Evolutionary conservation across 345 rosid species (phyloP).

Genomic region (Populus ilicifolia): DNA sequence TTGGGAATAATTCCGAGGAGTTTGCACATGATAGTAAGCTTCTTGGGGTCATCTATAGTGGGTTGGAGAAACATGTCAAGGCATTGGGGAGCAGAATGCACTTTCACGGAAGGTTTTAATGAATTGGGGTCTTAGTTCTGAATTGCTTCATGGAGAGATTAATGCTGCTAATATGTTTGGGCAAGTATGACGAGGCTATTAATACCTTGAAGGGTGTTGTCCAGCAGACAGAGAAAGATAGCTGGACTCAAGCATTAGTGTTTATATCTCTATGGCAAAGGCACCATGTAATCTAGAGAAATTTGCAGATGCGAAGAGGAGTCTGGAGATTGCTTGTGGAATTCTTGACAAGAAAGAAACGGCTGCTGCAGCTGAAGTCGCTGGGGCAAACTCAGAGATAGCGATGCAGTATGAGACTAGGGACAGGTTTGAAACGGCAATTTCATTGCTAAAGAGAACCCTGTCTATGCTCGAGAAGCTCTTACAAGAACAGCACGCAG

Average conservation of each 20-base stretch:
- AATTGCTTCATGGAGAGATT: conserved; percentile 68
- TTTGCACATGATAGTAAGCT: conserved; percentile 80
- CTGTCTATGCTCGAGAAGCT: conserved; percentile 69
- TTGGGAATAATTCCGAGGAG: conserved; percentile 79
- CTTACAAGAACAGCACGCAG: conserved; percentile 84
- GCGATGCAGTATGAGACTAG: conserved; percentile 83
- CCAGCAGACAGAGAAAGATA: conserved; percentile 67
- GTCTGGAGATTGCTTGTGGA: conserved; percentile 74
- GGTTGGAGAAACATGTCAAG: conserved; percentile 80
- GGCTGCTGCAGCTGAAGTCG: conserved; percentile 64
- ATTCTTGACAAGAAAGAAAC: conserved; percentile 74
- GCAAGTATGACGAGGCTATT: conserved; percentile 68
- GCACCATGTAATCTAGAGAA: conserved; percentile 66
- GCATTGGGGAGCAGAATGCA: conserved; percentile 73
- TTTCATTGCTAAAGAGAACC: conserved; percentile 69
- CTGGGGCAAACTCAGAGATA: conserved; percentile 89
- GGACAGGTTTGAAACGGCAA: conserved; percentile 79
- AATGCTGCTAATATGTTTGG: conserved; percentile 91
- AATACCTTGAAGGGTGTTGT: conserved; percentile 57
- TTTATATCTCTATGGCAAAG: conserved; percentile 85
- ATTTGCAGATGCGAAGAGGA: conserved; percentile 59
- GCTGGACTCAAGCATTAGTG: conserved; percentile 66
- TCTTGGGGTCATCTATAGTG: conserved; percentile 83
- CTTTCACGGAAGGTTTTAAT: conserved; percentile 68
- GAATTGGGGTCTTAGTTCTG: conserved; percentile 76